Evolutionary conservation across 2,329 filamentous ascomycete species (phyloP), one percentile per base, ranked within the genome.

Genomic region (Ramularia endophylla): DNA sequence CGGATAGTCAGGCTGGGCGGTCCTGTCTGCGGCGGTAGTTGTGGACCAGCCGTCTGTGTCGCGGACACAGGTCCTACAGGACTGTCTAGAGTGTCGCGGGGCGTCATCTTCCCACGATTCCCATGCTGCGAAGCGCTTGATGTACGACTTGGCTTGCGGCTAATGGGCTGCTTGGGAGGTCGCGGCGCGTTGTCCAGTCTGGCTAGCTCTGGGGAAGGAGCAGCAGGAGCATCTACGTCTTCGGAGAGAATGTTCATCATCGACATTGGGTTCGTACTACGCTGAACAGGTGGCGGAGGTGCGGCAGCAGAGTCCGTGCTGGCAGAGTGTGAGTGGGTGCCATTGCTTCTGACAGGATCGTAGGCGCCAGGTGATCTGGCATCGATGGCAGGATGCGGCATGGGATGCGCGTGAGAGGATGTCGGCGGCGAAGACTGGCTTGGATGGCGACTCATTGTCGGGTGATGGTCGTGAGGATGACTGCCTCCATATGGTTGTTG

Each of bases 231-330:
- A 6, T 17, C 9, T 37, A 31, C 31, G 16, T 40, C 22, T 52
- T 79, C 88, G 3, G 87, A 90, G 31, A 97, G 81, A 45, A 97
- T 94, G 61, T 89, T 95, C 52, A 87, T 92, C 59, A 97, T 92
- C 4, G 89, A 92, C 89, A 95, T 95, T 39, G 89, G 85, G 61
- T 94, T 85, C 44, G 83, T 82, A 29, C 82, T 74, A 62, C 88
- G 81, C 15, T 54, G 48, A 16, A 64, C 58, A 30, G 60, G 59
- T 43, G 65, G 62, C 22, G 63, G 61, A 16, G 62, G 60, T 5
- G 47, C 40, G 15, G 46, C 40, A 2, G 43, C 35, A 22, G 50
- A 52, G 3, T 57, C 56, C 20, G 49, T 49, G 43, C 51, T 56
- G 5, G 44, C 39, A 2, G 53, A 41, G 31, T 56, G 57, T 25